These are phyloP conservation scores for Penicillium sp. DNA, from an alignment of 2,329 filamentous ascomycete genomes.

Conservation along the genomic window DNA sequence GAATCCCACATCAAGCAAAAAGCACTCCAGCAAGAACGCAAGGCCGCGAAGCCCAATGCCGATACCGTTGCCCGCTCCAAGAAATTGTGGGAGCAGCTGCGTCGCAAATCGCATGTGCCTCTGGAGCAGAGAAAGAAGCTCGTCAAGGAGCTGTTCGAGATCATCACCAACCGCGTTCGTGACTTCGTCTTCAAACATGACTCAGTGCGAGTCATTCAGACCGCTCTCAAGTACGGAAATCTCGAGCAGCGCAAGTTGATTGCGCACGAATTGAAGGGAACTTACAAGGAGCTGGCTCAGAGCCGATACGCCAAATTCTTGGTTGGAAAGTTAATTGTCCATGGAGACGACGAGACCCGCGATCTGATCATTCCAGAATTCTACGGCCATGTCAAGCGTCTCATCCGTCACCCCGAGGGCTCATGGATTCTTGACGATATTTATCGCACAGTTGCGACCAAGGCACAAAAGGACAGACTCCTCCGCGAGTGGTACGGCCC, in stretches of 20 bases:
- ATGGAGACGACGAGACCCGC: slow-evolving; percentile 81
- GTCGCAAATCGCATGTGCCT: slow-evolving; percentile 89
- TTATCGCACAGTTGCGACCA: slow-evolving; percentile 83
- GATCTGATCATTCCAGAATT: slow-evolving; percentile 92
- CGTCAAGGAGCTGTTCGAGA: slow-evolving; percentile 83
- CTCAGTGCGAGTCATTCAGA: slow-evolving; percentile 93
- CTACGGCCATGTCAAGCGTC: slow-evolving; percentile 84
- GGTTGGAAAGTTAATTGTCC: slow-evolving; percentile 92
- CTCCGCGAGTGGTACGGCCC: slow-evolving; percentile 95
- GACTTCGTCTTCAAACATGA: slow-evolving; percentile 99
- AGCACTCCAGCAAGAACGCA: slow-evolving; percentile 80
- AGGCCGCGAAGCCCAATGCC: slow-evolving; percentile 87
- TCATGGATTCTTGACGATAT: slow-evolving; percentile 98
- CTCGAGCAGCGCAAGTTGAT: slow-evolving; percentile 82
- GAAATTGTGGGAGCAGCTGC: slow-evolving; percentile 93
- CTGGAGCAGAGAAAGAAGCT: slow-evolving; percentile 83
- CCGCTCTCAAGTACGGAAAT: slow-evolving; percentile 92
- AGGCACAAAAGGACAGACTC: slow-evolving; percentile 78
- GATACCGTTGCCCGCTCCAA: slow-evolving; percentile 86
- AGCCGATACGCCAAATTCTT: slow-evolving; percentile 97
- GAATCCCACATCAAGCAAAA: slow-evolving; percentile 95
- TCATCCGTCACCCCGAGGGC: slow-evolving; percentile 94
- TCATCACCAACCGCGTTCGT: slow-evolving; percentile 86
- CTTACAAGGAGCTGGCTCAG: slow-evolving; percentile 81
- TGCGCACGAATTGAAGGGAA: slow-evolving; percentile 78